Evolutionary conservation across 164 flowering plant species (phyloP).

Genomic region (Tinospora cordifolia): DNA sequence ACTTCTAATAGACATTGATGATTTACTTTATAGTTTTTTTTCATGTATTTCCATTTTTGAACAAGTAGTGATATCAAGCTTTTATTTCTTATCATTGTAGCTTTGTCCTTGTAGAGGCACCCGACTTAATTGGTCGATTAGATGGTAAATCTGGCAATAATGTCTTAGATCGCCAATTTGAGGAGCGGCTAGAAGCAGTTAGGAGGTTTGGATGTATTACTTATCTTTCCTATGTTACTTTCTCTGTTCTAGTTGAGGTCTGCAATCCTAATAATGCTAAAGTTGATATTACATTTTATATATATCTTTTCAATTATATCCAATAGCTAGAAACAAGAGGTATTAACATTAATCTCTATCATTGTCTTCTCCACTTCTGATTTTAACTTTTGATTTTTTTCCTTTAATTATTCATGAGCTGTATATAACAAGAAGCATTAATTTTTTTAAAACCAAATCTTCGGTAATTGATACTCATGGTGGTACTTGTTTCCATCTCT

Average conservation of each 20-base stretch:
- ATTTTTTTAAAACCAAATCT: too few relatives aligned
- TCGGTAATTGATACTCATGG: too few relatives aligned
- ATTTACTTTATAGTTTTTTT: background rate
- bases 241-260: background rate
- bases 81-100: background rate
- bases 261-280: too few relatives aligned
- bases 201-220: conserved; percentile 38
- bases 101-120: conserved; percentile 51
- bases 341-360: too few relatives aligned
- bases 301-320: background rate
- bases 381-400: too few relatives aligned
- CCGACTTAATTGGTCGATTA: conserved; percentile 40
- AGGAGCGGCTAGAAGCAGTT: conserved; percentile 72
- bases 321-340: too few relatives aligned
- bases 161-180: conserved; percentile 50
- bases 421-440: too few relatives aligned
- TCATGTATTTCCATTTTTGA: background rate
- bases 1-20: too few relatives aligned
- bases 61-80: background rate
- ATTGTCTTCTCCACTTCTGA: too few relatives aligned
- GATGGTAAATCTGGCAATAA: conserved; percentile 34
- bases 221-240: background rate
- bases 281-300: background rate
- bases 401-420: too few relatives aligned
- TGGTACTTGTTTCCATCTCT: too few relatives aligned